Evolutionary conservation across 768 basidiomycete species (phyloP), one percentile per base, ranked within the genome.

Genomic region (Trametes sanguinea): DNA sequence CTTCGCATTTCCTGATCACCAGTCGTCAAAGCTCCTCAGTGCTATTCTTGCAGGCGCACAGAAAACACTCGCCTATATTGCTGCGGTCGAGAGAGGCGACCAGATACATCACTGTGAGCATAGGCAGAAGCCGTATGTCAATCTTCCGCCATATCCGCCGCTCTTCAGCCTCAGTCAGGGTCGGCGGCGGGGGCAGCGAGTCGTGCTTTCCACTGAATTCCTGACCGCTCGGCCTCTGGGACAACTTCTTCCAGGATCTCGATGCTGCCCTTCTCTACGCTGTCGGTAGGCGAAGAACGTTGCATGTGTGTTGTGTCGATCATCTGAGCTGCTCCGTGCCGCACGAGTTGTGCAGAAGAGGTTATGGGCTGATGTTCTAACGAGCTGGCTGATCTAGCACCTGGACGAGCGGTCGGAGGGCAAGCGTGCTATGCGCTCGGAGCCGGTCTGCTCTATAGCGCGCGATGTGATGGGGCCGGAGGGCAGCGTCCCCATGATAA

Each of bases 151-250:
- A 73, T 14, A 72, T 43, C 27, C 45, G 60, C 57, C 72, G 78
- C 74, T 88, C 84, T 60, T 64, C 50, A 33, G 50, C 63, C 14
- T 70, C 71, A 1, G 82, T 81, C 17, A 84, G 61, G 16, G 43
- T 55, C 30, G 81, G 81, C 3, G 81, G 80, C 0, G 78, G 76
- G 6, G 81, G 81, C 8, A 51, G 50, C 22, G 22, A 22, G 4
- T 35, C 14, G 11, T 32, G 27, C 2, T 44, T 22, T 40, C 35
- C 46, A 6, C 27, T 37, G 27, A 48, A 39, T 17, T 13, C 16
- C 33, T 14, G 22, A 40, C n/a, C 51, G n/a, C 37, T 32, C 10
- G 17, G 13, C n/a, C n/a, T 22, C 17, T 27, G n/a, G 37, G 4
- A 37, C 13, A 6, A 9, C 37, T 10, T 53, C 51, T 13, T 53